These are phyloP conservation scores for Chlorella sorokiniana DNA, from an alignment of 139 green algal genomes.

Conservation along the genomic window DNA sequence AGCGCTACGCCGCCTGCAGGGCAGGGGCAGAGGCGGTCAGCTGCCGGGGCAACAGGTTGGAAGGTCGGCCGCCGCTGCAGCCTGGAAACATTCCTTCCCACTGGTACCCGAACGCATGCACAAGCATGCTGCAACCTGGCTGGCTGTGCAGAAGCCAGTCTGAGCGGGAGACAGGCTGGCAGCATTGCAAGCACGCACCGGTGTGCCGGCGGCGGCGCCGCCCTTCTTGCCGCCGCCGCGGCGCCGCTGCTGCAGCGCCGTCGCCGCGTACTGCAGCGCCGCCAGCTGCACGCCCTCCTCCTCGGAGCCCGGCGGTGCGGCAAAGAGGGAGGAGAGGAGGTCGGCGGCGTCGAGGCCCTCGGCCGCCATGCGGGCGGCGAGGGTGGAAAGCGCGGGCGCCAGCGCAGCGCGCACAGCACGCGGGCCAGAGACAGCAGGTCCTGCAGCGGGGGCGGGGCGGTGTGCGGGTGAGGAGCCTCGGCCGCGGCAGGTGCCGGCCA, in stretches of 20 bases:
- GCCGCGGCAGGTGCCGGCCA: no score
- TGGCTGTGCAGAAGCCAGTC: no score
- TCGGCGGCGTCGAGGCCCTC: background rate
- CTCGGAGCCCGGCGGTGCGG: background rate
- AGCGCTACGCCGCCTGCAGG: background rate
- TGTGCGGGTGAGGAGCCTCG: background rate
- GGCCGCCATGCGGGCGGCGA: slow-evolving; percentile 7
- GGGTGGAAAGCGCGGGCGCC: slow-evolving; percentile 2
- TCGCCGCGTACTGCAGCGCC: background rate
- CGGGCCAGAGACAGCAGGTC: slow-evolving; percentile 39
- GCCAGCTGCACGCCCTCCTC: background rate
- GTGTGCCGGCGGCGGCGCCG: background rate
- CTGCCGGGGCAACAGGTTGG: no score
- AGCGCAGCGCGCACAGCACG: slow-evolving; percentile 46
- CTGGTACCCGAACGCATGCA: no score
- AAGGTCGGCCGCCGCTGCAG: no score
- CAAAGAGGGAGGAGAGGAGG: slow-evolving; percentile 18
- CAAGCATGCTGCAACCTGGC: no score
- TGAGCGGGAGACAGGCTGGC: no score
- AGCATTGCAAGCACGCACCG: no score
- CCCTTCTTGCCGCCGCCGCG: background rate
- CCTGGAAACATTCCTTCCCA: no score
- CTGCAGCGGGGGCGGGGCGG: slow-evolving; percentile 6
- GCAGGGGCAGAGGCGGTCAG: background rate
- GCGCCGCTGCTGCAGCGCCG: background rate